A percentile compares a stretch with the other conserved stretches of the same genome.
These are phyloP conservation scores for Cryptococcus sp. DNA, from an alignment of 1,284 basidiomycete genomes.

Conservation along the genomic window DNA sequence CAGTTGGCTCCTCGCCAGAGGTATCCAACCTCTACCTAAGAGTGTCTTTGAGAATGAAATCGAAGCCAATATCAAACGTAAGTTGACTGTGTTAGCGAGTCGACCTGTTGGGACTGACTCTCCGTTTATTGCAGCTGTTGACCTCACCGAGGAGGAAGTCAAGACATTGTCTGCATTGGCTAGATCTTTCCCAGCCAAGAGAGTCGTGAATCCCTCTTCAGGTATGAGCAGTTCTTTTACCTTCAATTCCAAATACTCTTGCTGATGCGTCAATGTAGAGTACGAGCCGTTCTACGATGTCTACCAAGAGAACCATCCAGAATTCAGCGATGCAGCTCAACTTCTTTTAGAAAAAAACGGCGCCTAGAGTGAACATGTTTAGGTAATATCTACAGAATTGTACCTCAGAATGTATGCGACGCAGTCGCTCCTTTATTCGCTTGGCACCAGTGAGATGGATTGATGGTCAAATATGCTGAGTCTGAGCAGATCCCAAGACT, in stretches of 20 bases:
- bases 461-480: too few relatives aligned
- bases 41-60: slow-evolving; percentile 37
- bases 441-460: too few relatives aligned
- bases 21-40: slow-evolving; percentile 56
- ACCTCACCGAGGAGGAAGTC: slow-evolving; percentile 14
- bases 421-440: too few relatives aligned
- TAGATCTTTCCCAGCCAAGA: slow-evolving; percentile 1
- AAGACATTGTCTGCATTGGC: slow-evolving; percentile 12
- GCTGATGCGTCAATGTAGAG: slow-evolving; percentile 1
- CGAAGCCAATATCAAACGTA: slow-evolving; percentile 21
- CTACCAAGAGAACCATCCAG: slow-evolving; percentile 56
- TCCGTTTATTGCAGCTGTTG: slow-evolving; percentile 1
- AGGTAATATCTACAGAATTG: too few relatives aligned
- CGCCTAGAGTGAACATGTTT: background rate
- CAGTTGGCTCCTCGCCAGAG: slow-evolving; percentile 72
- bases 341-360: slow-evolving; percentile 7
- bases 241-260: background rate
- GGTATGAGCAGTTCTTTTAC: slow-evolving; percentile 3
- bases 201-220: slow-evolving; percentile 6
- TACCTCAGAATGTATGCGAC: too few relatives aligned
- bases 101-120: background rate
- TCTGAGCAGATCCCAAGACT: too few relatives aligned
- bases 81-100: slow-evolving; percentile 12
- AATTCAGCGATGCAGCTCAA: slow-evolving; percentile 41
- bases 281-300: slow-evolving; percentile 19